Conservation (phyloP, 177 flowering plant species). For the Tripterygium wilfordii region DNA sequence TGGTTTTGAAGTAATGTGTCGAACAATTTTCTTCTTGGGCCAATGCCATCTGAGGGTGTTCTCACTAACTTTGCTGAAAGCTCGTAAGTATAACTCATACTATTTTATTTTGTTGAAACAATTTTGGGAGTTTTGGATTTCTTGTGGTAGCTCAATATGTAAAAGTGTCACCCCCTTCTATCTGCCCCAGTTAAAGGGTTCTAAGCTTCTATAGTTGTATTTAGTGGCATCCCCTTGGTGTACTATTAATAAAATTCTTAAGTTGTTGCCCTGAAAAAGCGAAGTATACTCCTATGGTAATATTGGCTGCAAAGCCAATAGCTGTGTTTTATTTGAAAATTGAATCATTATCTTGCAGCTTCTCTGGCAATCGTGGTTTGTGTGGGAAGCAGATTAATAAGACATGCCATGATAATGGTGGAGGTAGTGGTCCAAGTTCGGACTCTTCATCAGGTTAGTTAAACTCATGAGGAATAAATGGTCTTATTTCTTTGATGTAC, state of each 20-base stretch:
- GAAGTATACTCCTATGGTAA: too few species aligned
- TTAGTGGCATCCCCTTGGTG: too few species aligned
- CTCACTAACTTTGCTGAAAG: constrained; percentile 45
- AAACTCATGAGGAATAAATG: not conserved
- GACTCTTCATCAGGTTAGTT: constrained; percentile 50
- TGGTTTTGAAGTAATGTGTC: constrained; percentile 63
- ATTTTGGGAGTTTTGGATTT: not conserved
- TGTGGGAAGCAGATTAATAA: constrained; percentile 73
- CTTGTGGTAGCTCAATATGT: too few species aligned
- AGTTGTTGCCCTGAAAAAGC: too few species aligned
- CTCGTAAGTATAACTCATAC: constrained; percentile 60
- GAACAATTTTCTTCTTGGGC: constrained; percentile 69
- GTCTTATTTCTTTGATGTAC: not conserved
- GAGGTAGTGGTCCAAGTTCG: constrained; percentile 32
- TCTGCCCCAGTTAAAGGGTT: too few species aligned
- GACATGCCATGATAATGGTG: constrained; percentile 48
- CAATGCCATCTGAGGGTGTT: constrained; percentile 68
- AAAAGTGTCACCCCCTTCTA: too few species aligned
- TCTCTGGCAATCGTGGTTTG: constrained; percentile 69
- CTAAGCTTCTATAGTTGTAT: too few species aligned
- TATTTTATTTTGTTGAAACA: not conserved
- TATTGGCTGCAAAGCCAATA: not conserved
- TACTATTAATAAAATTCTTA: too few species aligned
- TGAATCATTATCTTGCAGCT: constrained; percentile 38
- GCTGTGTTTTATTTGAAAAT: not conserved